These are phyloP conservation scores for Phylloporus sp. DNA, from an alignment of 768 basidiomycete genomes.

Conservation along the genomic window DNA sequence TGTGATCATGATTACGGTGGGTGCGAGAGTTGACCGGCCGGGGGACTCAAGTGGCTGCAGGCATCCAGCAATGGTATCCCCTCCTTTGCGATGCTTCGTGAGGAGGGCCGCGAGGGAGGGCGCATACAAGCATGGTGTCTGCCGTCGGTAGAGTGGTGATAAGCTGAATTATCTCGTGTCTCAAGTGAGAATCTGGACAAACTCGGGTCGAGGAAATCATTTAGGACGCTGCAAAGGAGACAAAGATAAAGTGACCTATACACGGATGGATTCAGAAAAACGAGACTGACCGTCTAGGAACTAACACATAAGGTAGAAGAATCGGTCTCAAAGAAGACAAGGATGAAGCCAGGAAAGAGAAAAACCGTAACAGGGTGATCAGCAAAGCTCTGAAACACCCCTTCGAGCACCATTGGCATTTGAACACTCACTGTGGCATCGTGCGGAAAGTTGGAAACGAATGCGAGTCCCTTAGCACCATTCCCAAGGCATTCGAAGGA, in stretches of 20 bases:
- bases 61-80: slow-evolving; percentile 49
- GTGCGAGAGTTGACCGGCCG: slow-evolving; percentile 33
- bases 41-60: slow-evolving; percentile 48
- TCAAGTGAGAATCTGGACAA: slow-evolving; percentile 54
- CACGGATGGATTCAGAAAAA: neutral
- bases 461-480: no score
- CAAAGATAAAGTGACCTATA: slow-evolving; percentile 69
- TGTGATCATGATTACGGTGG: slow-evolving; percentile 11
- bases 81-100: slow-evolving; percentile 63
- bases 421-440: no score
- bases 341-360: no score
- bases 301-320: slow-evolving; percentile 72
- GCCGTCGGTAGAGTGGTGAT: slow-evolving; percentile 67
- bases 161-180: slow-evolving; percentile 60
- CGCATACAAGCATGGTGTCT: slow-evolving; percentile 76
- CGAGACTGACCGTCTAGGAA: slow-evolving; percentile 61
- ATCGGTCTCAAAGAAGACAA: no score
- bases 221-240: slow-evolving; percentile 52
- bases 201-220: slow-evolving; percentile 70
- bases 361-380: no score
- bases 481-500: no score
- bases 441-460: no score
- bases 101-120: slow-evolving; percentile 73
- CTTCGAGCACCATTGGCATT: no score
- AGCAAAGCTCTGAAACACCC: no score